These are phyloP conservation scores for Erigeron philadelphicus DNA, from an alignment of 140 eudicot genomes.

Conservation along the genomic window DNA sequence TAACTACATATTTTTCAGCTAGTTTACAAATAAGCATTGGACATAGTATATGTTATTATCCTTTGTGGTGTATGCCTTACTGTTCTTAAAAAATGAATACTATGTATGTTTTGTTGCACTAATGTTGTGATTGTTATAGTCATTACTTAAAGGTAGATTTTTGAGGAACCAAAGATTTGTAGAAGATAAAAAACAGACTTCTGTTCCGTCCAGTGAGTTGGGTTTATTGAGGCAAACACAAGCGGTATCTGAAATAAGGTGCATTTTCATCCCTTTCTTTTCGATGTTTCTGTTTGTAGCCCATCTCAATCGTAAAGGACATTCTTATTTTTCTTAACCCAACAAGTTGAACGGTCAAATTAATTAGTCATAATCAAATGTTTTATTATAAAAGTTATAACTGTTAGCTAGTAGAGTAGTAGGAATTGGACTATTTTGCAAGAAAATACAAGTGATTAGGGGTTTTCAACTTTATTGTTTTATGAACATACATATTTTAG, in stretches of 20 bases:
- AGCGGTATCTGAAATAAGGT: constrained; percentile 85
- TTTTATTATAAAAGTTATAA: not conserved
- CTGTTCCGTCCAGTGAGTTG: constrained; percentile 60
- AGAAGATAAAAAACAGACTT: constrained; percentile 41
- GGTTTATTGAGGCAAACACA: constrained; percentile 69
- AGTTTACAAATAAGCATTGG: constrained; percentile 2
- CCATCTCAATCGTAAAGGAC: not conserved
- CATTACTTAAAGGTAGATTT: constrained; percentile 62
- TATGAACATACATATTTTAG: not conserved
- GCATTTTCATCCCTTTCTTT: constrained; percentile 10
- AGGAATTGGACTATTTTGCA: not conserved
- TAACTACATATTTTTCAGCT: not conserved
- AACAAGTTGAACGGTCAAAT: constrained; percentile 4
- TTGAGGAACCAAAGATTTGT: constrained; percentile 42
- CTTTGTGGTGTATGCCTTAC: not conserved
- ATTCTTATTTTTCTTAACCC: not conserved
- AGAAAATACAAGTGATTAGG: not conserved
- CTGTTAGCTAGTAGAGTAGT: not conserved
- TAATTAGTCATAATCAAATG: constrained; percentile 4
- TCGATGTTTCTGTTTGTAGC: not conserved
- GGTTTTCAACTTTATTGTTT: not conserved
- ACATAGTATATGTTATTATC: constrained; percentile 8
- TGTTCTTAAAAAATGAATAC: not conserved
- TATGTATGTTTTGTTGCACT: constrained; percentile 19
- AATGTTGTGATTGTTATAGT: constrained; percentile 37